Percentiles rank a stretch among this genome's conserved stretches.
Evolutionary conservation across 2,329 filamentous ascomycete species (phyloP).

Genomic region (Pezicula carpinea): DNA sequence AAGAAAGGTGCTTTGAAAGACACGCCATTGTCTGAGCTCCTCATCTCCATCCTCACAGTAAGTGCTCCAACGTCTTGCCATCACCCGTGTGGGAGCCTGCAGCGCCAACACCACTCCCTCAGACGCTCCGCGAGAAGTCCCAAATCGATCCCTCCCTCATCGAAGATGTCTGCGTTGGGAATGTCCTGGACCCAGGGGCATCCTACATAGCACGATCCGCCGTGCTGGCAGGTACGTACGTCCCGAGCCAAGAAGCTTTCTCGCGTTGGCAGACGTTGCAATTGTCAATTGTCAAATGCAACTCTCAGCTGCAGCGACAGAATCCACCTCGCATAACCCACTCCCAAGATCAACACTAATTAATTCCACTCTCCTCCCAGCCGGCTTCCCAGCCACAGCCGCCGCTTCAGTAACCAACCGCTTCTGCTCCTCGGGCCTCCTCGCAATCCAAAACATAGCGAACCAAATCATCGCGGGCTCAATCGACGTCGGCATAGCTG

Average conservation of each 20-base stretch:
- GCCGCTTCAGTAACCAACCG: conserved; percentile 83
- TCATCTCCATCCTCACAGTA: conserved; percentile 75
- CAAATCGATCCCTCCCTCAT: conserved; percentile 67
- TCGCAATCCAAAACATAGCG: conserved; percentile 87
- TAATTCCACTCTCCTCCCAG: no score
- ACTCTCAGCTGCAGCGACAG: no score
- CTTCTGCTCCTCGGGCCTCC: conserved; percentile 89
- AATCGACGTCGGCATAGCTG: conserved; percentile 90
- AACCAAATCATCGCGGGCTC: conserved; percentile 86
- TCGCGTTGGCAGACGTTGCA: no score
- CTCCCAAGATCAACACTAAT: no score
- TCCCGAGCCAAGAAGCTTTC: no score
- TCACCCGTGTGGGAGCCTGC: no score
- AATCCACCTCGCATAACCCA: no score
- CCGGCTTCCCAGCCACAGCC: conserved; percentile 79
- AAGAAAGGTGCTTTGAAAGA: conserved; percentile 94
- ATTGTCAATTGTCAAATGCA: no score
- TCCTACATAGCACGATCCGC: conserved; percentile 92
- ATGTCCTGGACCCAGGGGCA: conserved; percentile 85
- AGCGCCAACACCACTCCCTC: not conserved
- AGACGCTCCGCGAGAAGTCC: conserved; percentile 17
- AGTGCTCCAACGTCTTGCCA: conserved; percentile 46
- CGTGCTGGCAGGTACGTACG: no score
- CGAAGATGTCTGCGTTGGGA: conserved; percentile 86
- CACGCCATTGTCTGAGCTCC: conserved; percentile 77